Conservation (phyloP, 495 filamentous ascomycete genomes). For the Tuber melanosporum region DNA sequence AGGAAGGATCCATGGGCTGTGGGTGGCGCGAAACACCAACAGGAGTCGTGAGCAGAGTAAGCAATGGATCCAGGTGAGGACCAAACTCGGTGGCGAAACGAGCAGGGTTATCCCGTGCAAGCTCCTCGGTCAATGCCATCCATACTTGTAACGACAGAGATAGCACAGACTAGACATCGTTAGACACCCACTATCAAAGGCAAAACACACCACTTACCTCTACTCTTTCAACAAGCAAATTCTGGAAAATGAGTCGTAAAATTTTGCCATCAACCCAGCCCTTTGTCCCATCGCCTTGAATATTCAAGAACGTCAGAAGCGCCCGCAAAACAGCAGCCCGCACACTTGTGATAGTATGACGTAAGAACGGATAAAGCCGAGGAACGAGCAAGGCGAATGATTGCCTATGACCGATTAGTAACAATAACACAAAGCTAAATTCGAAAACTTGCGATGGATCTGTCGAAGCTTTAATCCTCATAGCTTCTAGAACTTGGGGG, state of each 20-base stretch:
- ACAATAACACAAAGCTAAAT: background rate
- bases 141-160: constrained; percentile 79
- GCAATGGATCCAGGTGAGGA: constrained; percentile 65
- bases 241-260: constrained; percentile 84
- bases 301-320: constrained; percentile 81
- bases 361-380: constrained; percentile 87
- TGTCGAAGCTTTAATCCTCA: constrained; percentile 79
- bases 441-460: constrained; percentile 49
- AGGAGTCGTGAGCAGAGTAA: constrained; percentile 75
- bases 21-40: constrained; percentile 86
- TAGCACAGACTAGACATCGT: constrained; percentile 48
- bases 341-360: constrained; percentile 93
- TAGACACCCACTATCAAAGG: constrained; percentile 9
- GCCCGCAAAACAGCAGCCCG: constrained; percentile 88
- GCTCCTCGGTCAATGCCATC: constrained; percentile 64
- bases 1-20: constrained; percentile 75
- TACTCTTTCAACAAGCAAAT: constrained; percentile 86
- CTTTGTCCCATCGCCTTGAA: constrained; percentile 73
- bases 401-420: constrained; percentile 49
- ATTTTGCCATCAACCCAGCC: constrained; percentile 90
- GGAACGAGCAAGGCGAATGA: constrained; percentile 90
- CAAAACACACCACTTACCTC: constrained; percentile 48
- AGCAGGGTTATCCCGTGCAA: constrained; percentile 53
- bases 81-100: constrained; percentile 60
- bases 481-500: constrained; percentile 82